Evolutionary conservation across 768 basidiomycete species (phyloP).

Genomic region (Amanita subjunquillea): DNA sequence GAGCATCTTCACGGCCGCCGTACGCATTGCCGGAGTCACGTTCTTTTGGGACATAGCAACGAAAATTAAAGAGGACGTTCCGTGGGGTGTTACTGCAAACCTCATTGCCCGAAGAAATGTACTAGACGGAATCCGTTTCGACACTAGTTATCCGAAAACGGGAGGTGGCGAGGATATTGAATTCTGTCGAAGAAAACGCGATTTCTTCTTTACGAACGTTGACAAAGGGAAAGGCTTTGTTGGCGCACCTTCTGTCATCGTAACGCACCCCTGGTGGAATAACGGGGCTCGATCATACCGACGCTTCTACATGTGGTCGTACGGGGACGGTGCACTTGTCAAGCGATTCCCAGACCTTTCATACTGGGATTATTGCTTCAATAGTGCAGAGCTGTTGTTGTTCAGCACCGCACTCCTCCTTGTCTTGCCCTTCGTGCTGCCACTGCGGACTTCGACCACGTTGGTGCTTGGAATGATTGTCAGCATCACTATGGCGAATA

Average conservation of each 20-base stretch:
- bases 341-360: conserved; percentile 34
- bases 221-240: conserved; percentile 27
- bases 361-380: conserved; percentile 37
- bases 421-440: conserved; percentile 10
- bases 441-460: conserved; percentile 3
- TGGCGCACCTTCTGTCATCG: conserved; percentile 36
- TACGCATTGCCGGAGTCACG: conserved; percentile 46
- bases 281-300: conserved; percentile 32
- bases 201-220: conserved; percentile 20
- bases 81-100: conserved; percentile 58
- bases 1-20: conserved; percentile 39
- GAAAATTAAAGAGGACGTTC: conserved; percentile 37
- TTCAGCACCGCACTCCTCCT: conserved; percentile 11
- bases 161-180: conserved; percentile 59
- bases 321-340: conserved; percentile 44
- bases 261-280: conserved; percentile 52
- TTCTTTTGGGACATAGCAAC: conserved; percentile 54
- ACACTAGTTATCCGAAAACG: conserved; percentile 45
- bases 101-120: conserved; percentile 37
- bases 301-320: conserved; percentile 50
- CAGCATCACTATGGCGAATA: conserved; percentile 27
- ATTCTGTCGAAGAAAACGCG: conserved; percentile 39
- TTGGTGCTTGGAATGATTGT: conserved; percentile 12
- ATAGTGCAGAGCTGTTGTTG: conserved; percentile 36
- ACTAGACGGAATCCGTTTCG: conserved; percentile 34